Base-by-base conservation (phyloP, 23 red algal genomes). In the Gracilaria domingensis region DNA sequence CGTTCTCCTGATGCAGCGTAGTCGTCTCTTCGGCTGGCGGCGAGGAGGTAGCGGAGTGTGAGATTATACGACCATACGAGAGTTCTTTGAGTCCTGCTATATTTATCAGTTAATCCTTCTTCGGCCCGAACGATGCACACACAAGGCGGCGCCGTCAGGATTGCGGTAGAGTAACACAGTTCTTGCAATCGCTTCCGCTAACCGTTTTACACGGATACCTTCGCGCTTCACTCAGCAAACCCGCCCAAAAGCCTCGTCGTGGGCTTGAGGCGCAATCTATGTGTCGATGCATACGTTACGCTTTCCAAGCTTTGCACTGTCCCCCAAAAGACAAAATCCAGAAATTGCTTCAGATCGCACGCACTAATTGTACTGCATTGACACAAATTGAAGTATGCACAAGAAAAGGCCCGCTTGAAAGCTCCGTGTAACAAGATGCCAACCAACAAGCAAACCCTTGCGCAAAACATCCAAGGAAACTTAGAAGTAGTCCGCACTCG, bases 1-100 rank as follows among this genome's bases (percentile, higher is more conserved):
- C 95, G 59, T 98, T 98, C 48, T 98, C 94, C 3, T 67, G 81
- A 12, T n/a, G 95, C 90, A 2, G 93, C 93, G 14, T 49, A 29
- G 21, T 86, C 61, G 71, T 89, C 30, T 83, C 73, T 7, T 49
- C n/a, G n/a, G n/a, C n/a, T n/a, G n/a, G n/a, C 64, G 8, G 20
- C 24, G 4, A 30, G 18, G 48, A 95, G 91, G 47, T 95, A 42
- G 1, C 93, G 93, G 16, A 30, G 61, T 39, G 91, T 56, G 62
- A 95, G 91, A 12, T 81, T 62, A 18, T n/a, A n/a, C n/a, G n/a
- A 82, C 12, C 75, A 95, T 85, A 12, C 93, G 80, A 37, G 72
- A 50, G 21, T 89, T 83, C 30, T 83, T 34, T 89, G 82, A 47
- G 58, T 26, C 81, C 84, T 40, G 48, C n/a, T n/a, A n/a, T 95